Evolutionary conservation across 306 rosid species (phyloP), one percentile per base, ranked within the genome.

Genomic region (Betula pendula): DNA sequence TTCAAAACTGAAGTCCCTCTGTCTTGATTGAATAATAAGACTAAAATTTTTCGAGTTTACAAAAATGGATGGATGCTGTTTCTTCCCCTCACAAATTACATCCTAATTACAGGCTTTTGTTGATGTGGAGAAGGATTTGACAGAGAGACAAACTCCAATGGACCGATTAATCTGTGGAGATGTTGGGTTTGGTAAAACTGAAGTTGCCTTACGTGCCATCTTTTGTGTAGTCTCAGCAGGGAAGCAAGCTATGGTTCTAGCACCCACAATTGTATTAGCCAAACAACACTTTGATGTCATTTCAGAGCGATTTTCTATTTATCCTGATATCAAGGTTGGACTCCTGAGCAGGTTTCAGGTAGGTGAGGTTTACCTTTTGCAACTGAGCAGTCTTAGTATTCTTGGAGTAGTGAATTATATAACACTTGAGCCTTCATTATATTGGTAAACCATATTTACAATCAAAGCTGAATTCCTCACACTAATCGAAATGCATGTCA

Each of bases 131-230:
- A 89, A 73, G 80, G 98, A 92, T 89, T 84, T 95, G 91, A 95
- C 91, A 0, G 85, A 75, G 83, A 82, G 88, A 82, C 93, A 89
- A 82, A 92, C 96, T 78, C 98, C 98, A 16, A 95, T 92, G 97
- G 98, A 95, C 88, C 87, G 96, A 73, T 85, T 95, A 75, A 90
- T 95, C 75, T 95, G 98, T 81, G 97, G 98, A 50, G 98, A 95
- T 82, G 98, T 95, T 59, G 98, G 98, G 72, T 95, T 95, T 85
- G 97, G 98, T 72, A 95, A 95, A 81, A 95, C 98, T 72, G 97
- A 95, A 87, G 98, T 92, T 79, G 98, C 98, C n/a, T 48, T 95
- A 65, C 97, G 98, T 81, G 98, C 97, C 84, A 85, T 92, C 77
- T 83, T 82, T 71, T 88, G 89, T 80, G 96, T 90, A 35, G 88